These are phyloP conservation scores for Heterobasidion occidentale DNA, from an alignment of 1,284 basidiomycete species.

Conservation along the genomic window DNA sequence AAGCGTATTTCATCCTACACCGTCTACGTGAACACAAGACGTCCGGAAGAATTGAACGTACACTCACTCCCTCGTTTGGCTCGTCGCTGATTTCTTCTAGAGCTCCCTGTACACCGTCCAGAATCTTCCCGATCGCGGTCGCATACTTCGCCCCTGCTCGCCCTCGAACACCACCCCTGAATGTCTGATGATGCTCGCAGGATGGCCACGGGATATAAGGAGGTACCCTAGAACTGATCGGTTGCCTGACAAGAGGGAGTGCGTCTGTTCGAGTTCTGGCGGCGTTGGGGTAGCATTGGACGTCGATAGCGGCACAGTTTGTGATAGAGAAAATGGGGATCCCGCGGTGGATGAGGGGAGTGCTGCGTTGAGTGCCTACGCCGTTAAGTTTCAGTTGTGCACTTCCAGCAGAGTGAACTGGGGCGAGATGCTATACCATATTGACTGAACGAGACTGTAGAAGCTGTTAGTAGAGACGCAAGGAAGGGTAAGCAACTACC, in stretches of 20 bases:
- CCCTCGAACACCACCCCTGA: conserved; percentile 86
- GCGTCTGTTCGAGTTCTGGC: conserved; percentile 72
- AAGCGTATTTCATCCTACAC: conserved; percentile 80
- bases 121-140: conserved; percentile 67
- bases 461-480: not conserved
- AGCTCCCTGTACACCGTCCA: conserved; percentile 67
- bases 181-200: conserved; percentile 69
- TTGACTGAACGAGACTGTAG: not conserved
- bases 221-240: conserved; percentile 85
- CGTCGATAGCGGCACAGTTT: not conserved
- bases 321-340: not conserved
- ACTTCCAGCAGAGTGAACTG: not conserved
- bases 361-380: not conserved
- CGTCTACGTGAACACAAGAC: not conserved
- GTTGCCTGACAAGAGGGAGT: conserved; percentile 70
- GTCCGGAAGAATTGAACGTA: not conserved
- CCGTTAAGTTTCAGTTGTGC: not conserved
- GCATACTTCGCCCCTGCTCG: conserved; percentile 80
- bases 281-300: conserved; percentile 33
- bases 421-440: not conserved
- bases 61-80: conserved; percentile 43
- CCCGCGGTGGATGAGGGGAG: not conserved
- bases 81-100: conserved; percentile 63
- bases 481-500: not conserved
- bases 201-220: conserved; percentile 63